Base-by-base conservation (phyloP, 129 eudicot species). In the Oenanthe sinensis region DNA sequence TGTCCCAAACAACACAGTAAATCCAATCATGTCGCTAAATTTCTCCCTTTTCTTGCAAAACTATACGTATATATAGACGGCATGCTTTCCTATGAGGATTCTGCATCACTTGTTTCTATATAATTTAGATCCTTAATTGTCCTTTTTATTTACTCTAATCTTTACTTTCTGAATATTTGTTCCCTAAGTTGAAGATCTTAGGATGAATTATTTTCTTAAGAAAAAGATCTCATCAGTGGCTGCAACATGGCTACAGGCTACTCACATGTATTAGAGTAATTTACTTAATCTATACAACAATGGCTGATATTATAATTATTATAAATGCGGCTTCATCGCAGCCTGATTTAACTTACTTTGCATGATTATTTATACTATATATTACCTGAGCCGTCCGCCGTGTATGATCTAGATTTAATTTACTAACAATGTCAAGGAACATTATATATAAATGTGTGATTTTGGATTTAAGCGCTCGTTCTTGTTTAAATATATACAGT, bases 1-100 rank as follows among this genome's bases (percentile, higher is more conserved):
- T 83, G 76, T 72, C 80, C 80, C 79, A 75, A 36, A 62, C 58
- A 74, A 42, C 44, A 48, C 48, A 74, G 67, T 46, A 43, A 43
- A 81, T n/a, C 3, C 78, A 48, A 84, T 84, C 46, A 82, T 78
- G 74, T 77, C 52, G 12, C 74, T 42, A 19, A 81, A 79, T 71
- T 81, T 84, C 79, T 65, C 48, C 82, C 78, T 58, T 81, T 70
- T 75, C 63, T 71, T 84, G 74, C 42, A 39, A 39, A 39, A 39
- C 42, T 5, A 5, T 39, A 5, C 22, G 42, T 79, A 4, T 62
- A 24, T 5, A 24, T 8, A 65, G 5, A 58, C 22, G 8, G n/a
- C 33, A 54, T 71, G 77, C 73, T 78, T 55, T 28, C 54, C 83
- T 30, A 39, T 8, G 74, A 72, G 40, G 69, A 77, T 82, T 78